Evolutionary conservation across 1,284 basidiomycete genomes (phyloP).

Genomic region (Ustilago trichophora): DNA sequence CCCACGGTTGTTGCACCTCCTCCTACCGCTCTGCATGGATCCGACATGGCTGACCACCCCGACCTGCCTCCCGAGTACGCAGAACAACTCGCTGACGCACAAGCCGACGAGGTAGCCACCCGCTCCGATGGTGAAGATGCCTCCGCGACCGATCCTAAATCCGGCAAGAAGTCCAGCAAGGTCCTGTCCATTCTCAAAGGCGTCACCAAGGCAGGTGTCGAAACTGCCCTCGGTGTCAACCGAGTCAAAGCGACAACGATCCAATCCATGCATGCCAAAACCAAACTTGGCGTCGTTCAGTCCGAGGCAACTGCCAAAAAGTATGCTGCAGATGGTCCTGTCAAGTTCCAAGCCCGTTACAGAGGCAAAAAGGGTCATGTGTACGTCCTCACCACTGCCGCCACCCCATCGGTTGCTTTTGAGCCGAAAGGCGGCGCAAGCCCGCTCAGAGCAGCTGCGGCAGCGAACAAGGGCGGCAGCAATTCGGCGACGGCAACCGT

Average conservation of each 20-base stretch:
- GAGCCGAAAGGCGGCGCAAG: conserved; percentile 30
- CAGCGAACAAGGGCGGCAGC: conserved; percentile 15
- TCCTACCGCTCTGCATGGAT: conserved; percentile 29
- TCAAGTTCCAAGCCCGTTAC: conserved; percentile 55
- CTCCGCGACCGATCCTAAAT: conserved; percentile 34
- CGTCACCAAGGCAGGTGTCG: conserved; percentile 56
- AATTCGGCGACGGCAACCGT: conserved; percentile 10
- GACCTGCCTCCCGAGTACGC: conserved; percentile 57
- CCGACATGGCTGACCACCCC: conserved; percentile 40
- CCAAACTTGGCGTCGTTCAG: conserved; percentile 60
- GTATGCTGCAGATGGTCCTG: conserved; percentile 31
- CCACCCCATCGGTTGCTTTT: conserved; percentile 62
- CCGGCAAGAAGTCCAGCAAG: conserved; percentile 46
- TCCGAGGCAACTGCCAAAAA: conserved; percentile 26
- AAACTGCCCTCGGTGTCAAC: conserved; percentile 62
- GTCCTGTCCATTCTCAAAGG: conserved; percentile 58
- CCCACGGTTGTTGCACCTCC: conserved; percentile 50
- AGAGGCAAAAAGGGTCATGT: conserved; percentile 60
- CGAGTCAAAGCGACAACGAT: conserved; percentile 63
- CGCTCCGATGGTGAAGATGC: conserved; percentile 45
- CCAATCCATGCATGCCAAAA: conserved; percentile 54
- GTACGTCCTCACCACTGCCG: conserved; percentile 62
- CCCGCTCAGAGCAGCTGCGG: conserved; percentile 23
- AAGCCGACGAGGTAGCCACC: conserved; percentile 41
- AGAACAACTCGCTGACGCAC: conserved; percentile 49